A percentile compares a stretch with the other conserved stretches of the same genome.
Evolutionary conservation across 176 grass and related monocot species (phyloP).

Genomic region (Eleusine coracana): DNA sequence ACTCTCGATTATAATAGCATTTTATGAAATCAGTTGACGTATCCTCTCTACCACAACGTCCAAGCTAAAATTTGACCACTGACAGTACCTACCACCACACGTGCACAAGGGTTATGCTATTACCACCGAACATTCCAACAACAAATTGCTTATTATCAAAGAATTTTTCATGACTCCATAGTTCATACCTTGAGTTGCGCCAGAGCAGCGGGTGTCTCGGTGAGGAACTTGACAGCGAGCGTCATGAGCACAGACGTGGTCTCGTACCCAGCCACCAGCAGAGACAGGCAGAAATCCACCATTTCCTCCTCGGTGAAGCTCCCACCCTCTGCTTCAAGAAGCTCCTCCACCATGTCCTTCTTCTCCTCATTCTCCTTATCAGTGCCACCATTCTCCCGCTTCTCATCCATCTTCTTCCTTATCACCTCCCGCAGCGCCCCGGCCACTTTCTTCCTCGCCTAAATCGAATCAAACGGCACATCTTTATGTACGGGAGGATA

Average conservation of each 20-base stretch:
- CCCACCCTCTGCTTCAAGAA: slow-evolving; percentile 70
- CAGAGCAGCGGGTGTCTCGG: slow-evolving; percentile 68
- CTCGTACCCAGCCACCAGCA: slow-evolving; percentile 92
- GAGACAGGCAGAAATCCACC: slow-evolving; percentile 86
- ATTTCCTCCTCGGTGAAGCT: slow-evolving; percentile 87
- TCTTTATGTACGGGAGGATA: neutral
- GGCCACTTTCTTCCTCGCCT: slow-evolving; percentile 95
- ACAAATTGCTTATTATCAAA: slow-evolving; percentile 16
- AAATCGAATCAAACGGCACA: neutral
- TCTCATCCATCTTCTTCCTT: slow-evolving; percentile 71
- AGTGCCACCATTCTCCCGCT: neutral
- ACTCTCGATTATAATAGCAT: neutral
- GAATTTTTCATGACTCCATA: neutral
- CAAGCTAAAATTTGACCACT: slow-evolving; percentile 37
- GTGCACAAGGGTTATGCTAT: slow-evolving; percentile 30
- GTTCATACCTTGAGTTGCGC: slow-evolving; percentile 62
- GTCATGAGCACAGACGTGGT: slow-evolving; percentile 94
- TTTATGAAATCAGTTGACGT: slow-evolving; percentile 38
- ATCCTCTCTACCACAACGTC: slow-evolving; percentile 1
- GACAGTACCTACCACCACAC: slow-evolving; percentile 46
- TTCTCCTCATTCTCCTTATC: neutral
- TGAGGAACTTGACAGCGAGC: slow-evolving; percentile 90
- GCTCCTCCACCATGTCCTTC: slow-evolving; percentile 89
- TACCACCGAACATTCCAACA: slow-evolving; percentile 30
- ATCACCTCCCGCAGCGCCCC: slow-evolving; percentile 81